Percentiles rank a stretch among this genome's conserved stretches.
Conservation (phyloP, 805 yeast species). For the Candida sphagnicola region DNA sequence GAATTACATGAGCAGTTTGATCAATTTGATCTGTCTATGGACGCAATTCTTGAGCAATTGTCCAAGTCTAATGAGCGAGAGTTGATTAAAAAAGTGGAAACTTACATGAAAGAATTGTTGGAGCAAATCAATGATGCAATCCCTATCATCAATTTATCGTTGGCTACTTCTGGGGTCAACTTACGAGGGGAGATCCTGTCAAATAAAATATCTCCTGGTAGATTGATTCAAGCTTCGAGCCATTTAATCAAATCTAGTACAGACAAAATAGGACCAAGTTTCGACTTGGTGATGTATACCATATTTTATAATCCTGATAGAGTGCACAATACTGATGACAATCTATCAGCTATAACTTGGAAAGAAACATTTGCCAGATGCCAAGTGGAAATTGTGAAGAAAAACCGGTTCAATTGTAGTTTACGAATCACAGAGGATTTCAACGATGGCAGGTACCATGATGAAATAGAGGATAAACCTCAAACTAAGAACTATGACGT, state of each 20-base stretch:
- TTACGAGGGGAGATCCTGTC: constrained; percentile 44
- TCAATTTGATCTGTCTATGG: constrained; percentile 49
- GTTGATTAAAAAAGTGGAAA: constrained; percentile 45
- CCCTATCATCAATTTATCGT: constrained; percentile 62
- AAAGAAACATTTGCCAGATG: constrained; percentile 67
- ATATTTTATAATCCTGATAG: constrained; percentile 58
- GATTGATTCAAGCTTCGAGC: constrained; percentile 60
- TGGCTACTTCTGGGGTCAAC: constrained; percentile 67
- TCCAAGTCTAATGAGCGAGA: constrained; percentile 27
- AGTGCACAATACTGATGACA: constrained; percentile 24
- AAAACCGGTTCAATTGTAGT: constrained; percentile 34
- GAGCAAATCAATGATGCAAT: constrained; percentile 60
- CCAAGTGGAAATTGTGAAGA: constrained; percentile 32
- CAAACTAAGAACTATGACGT: constrained; percentile 31
- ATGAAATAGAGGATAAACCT: constrained; percentile 44
- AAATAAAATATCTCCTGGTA: constrained; percentile 57
- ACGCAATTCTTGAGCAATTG: constrained; percentile 28
- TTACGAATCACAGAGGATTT: constrained; percentile 53
- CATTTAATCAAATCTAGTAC: constrained; percentile 38
- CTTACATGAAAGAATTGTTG: constrained; percentile 45
- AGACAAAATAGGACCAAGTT: constrained; percentile 54
- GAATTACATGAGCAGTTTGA: constrained; percentile 57
- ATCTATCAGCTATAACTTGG: constrained; percentile 56
- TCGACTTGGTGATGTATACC: constrained; percentile 54
- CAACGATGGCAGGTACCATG: constrained; percentile 72